These are phyloP conservation scores for Elaeagnus macrophylla DNA, from an alignment of 306 rosid species.

Conservation along the genomic window DNA sequence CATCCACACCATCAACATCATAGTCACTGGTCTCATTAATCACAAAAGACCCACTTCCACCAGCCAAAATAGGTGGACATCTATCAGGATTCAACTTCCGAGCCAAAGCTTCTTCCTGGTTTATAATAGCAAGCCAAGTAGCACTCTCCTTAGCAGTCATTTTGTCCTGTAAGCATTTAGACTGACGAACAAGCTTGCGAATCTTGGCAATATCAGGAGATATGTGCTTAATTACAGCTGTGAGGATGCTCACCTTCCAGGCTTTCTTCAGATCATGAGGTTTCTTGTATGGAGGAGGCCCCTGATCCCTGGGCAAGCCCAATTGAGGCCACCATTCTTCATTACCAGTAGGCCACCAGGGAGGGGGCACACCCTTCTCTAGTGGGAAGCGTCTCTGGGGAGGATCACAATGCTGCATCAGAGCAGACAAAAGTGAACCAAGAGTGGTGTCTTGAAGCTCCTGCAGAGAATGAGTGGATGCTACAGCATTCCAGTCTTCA, in stretches of 20 bases:
- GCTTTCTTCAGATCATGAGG: constrained; percentile 72
- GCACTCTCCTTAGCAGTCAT: constrained; percentile 60
- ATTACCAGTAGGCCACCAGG: constrained; percentile 73
- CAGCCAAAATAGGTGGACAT: constrained; percentile 29
- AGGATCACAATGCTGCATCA: constrained; percentile 68
- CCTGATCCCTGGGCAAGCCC: constrained; percentile 28
- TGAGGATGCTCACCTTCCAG: constrained; percentile 64
- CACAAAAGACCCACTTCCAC: constrained; percentile 25
- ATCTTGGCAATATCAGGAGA: constrained; percentile 52
- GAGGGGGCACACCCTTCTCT: constrained; percentile 58
- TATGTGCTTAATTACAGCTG: constrained; percentile 57
- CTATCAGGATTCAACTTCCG: constrained; percentile 32
- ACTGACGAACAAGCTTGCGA: constrained; percentile 38
- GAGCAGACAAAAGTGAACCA: constrained; percentile 45
- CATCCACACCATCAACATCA: constrained; percentile 40
- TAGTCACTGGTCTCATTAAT: constrained; percentile 34
- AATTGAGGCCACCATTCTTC: constrained; percentile 57
- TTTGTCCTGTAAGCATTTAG: constrained; percentile 54
- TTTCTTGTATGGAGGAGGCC: constrained; percentile 63
- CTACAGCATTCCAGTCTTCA: constrained; percentile 23
- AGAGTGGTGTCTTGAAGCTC: constrained; percentile 59
- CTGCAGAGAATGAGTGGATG: constrained; percentile 29
- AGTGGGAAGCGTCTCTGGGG: constrained; percentile 58
- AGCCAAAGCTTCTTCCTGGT: constrained; percentile 48
- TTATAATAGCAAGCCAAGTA: constrained; percentile 50